Conservation (phyloP, 257 asterid species). For the Ajuga chamaepitys region DNA sequence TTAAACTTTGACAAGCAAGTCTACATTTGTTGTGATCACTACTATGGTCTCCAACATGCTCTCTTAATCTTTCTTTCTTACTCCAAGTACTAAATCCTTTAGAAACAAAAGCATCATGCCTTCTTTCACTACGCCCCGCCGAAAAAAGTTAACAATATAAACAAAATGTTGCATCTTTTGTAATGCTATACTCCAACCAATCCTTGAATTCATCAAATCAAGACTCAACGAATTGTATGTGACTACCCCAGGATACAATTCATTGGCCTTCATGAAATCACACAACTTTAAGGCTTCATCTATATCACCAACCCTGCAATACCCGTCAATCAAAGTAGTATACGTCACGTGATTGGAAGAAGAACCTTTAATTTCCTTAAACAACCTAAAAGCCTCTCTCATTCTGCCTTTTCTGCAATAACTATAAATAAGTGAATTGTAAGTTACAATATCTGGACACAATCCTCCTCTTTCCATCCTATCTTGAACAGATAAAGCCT, state of each 20-base stretch:
- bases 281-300: constrained; percentile 56
- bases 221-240: no score
- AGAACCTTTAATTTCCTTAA: constrained; percentile 54
- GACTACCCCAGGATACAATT: constrained; percentile 56
- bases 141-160: no score
- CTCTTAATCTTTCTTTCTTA: no score
- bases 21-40: no score
- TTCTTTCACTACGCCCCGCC: no score
- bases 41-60: no score
- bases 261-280: constrained; percentile 56
- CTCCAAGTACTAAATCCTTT: no score
- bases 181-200: no score
- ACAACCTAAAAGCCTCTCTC: constrained; percentile 78
- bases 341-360: constrained; percentile 70
- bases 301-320: constrained; percentile 58
- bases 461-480: constrained; percentile 69
- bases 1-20: no score
- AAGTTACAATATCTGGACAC: constrained; percentile 74
- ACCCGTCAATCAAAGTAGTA: constrained; percentile 83
- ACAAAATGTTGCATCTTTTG: no score
- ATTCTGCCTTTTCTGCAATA: constrained; percentile 79
- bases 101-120: no score
- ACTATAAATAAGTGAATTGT: constrained; percentile 71
- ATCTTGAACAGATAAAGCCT: constrained; percentile 76
- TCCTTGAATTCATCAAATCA: no score